Evolutionary conservation across 23 red algal genomes (phyloP), one percentile per base, ranked within the genome.

Genomic region (Cyanidiococcus yangmingshanensis): DNA sequence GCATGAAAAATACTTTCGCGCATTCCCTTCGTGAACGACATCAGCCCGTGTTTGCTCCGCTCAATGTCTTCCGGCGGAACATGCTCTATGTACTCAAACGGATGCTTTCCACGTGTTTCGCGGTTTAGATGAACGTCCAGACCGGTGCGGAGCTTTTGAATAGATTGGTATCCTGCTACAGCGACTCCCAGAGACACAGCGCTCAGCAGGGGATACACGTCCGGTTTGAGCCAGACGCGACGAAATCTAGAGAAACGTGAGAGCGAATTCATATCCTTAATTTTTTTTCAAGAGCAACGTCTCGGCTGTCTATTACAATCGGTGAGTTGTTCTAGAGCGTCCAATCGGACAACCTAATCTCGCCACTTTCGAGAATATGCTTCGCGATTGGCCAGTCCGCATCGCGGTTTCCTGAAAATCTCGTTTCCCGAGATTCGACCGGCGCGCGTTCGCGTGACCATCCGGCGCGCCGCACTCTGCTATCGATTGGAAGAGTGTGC

Each of bases 41-140:
- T 71, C n/a, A 71, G 63, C 7, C 63, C 63, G 63, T 71, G 21
- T 29, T 25, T 71, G 63, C 32, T 71, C n/a, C 63, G 63, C 63
- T 71, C 63, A 29, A 71, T 71, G 7, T 71, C 12, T 35, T 71
- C 63, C 7, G 45, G 45, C 21, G 45, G 45, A 7, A 21, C 12
- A 21, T 54, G 7, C 63, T 71, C 63, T 7, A 25, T 71, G 27
- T 25, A 25, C 15, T 71, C 63, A 35, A 71, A 71, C n/a, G 21
- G 32, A 35, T 71, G 63, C 63, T 25, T 71, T 2, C 63, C 63
- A 71, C 63, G 63, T 3, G 32, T 35, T 29, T 71, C n/a, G n/a
- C 63, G 63, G 63, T 71, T 71, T 29, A 25, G 32, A 12, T 32
- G 21, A 12, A 71, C 63, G 27, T 71, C 63, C 12, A 71, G 63